Evolutionary conservation across 345 rosid species (phyloP).

Genomic region (Trapa bicornis): DNA sequence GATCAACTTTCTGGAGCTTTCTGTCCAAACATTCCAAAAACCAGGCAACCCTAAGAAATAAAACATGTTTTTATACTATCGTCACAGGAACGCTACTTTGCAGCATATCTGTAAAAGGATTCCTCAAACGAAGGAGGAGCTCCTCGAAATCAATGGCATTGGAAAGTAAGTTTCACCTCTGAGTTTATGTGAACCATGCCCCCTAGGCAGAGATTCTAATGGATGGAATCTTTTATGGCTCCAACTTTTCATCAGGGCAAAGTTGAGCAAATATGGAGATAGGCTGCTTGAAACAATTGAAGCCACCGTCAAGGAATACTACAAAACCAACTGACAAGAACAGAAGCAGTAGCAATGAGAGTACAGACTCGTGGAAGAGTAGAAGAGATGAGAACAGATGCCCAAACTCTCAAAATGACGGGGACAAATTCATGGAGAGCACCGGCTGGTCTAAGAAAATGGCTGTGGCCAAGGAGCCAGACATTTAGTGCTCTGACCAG

Average conservation of each 20-base stretch:
- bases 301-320: conserved; percentile 46
- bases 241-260: conserved; percentile 34
- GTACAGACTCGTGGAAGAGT: conserved; percentile 56
- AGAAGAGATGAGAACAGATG: conserved; percentile 46
- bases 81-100: conserved; percentile 58
- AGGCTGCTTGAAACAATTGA: conserved; percentile 75
- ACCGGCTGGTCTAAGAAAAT: conserved; percentile 62
- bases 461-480: conserved; percentile 18
- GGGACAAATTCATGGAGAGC: conserved; percentile 44
- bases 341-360: conserved; percentile 44
- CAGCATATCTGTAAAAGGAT: conserved; percentile 61
- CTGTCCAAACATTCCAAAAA: too few relatives aligned
- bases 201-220: not conserved
- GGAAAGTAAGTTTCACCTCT: conserved; percentile 62
- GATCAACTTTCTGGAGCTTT: not conserved
- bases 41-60: not conserved
- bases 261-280: conserved; percentile 69
- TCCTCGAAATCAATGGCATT: conserved; percentile 85
- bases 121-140: conserved; percentile 85
- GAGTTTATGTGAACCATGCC: not conserved
- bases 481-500: conserved; percentile 15
- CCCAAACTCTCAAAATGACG: conserved; percentile 15
- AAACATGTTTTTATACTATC: conserved; percentile 3
- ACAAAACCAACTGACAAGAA: conserved; percentile 30
- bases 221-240: not conserved